A percentile compares a stretch with the other conserved stretches of the same genome.
phyloP scores from a whole-genome alignment of 2,329 filamentous ascomycete genomes.

The Nannizzia gypsea region DNA sequence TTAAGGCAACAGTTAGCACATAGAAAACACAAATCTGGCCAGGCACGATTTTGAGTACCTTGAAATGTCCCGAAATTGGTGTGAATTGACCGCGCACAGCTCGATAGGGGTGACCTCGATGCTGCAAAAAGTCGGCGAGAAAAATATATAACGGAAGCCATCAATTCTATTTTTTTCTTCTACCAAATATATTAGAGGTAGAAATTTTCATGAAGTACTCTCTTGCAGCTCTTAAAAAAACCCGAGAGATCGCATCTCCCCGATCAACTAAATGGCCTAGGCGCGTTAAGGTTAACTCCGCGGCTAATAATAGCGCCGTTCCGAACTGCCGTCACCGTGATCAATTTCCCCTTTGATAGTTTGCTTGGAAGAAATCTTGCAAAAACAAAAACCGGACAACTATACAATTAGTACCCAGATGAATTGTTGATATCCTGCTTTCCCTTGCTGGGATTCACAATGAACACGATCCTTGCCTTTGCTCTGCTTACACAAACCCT shows the following conservation, averaged over 20 bases:
- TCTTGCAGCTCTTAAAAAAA: neutral
- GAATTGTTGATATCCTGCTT: neutral
- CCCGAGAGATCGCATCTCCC: neutral
- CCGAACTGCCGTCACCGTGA: conserved; percentile 1
- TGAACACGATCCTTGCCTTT: neutral
- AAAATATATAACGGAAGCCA: neutral
- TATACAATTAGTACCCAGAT: neutral
- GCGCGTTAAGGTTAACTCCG: neutral
- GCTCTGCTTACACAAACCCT: neutral
- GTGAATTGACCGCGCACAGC: conserved; percentile 20
- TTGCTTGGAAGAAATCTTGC: no score
- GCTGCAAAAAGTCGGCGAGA: neutral
- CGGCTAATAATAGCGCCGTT: conserved; percentile 10
- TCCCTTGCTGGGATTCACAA: neutral
- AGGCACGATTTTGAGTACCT: conserved; percentile 18
- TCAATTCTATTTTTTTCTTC: neutral
- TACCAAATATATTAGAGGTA: neutral
- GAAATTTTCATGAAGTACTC: no score
- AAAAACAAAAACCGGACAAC: no score
- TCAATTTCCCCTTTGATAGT: conserved; percentile 2
- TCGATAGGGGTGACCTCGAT: neutral
- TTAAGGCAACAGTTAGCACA: neutral
- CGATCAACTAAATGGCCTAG: no score
- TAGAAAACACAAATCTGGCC: no score
- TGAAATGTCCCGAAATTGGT: conserved; percentile 30